Conservation (phyloP, 2,329 filamentous ascomycete species). For the Colletotrichum nymphaeae region DNA sequence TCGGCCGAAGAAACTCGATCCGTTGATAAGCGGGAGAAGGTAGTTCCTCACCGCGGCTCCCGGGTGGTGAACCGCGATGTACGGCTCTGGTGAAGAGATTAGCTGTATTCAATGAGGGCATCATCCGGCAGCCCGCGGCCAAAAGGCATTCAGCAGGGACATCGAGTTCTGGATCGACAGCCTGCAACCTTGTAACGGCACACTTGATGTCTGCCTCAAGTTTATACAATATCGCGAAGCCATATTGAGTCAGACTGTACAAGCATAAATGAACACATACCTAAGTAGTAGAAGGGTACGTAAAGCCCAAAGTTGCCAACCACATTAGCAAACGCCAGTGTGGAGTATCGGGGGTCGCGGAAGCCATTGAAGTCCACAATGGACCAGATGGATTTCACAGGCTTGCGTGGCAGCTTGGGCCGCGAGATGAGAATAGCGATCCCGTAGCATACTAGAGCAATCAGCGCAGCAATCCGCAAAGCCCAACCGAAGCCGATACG, state of each 20-base stretch:
- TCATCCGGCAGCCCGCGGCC: too few relatives aligned
- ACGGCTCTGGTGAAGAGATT: conserved; percentile 44
- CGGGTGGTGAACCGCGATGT: conserved; percentile 53
- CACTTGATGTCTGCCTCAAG: neutral
- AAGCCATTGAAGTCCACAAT: conserved; percentile 19
- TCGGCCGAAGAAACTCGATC: conserved; percentile 57
- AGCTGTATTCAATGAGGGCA: neutral
- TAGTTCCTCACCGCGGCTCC: conserved; percentile 45
- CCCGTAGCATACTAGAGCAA: conserved; percentile 50
- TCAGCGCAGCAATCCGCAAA: conserved; percentile 54
- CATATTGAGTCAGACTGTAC: neutral
- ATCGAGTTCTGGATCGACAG: too few relatives aligned
- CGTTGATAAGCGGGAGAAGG: conserved; percentile 57
- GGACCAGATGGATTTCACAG: neutral
- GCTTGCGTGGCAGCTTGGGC: conserved; percentile 42
- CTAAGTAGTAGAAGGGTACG: conserved; percentile 49
- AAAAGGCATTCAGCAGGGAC: neutral
- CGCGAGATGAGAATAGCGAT: conserved; percentile 46
- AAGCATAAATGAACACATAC: conserved; percentile 1
- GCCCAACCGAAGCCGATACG: conserved; percentile 67
- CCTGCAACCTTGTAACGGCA: neutral
- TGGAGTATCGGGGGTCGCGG: conserved; percentile 7
- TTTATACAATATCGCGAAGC: neutral
- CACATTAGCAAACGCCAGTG: conserved; percentile 13
- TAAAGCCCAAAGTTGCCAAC: conserved; percentile 44